phyloP scores from a whole-genome alignment of 495 filamentous ascomycete species.

The Penicillium malachiteum region DNA sequence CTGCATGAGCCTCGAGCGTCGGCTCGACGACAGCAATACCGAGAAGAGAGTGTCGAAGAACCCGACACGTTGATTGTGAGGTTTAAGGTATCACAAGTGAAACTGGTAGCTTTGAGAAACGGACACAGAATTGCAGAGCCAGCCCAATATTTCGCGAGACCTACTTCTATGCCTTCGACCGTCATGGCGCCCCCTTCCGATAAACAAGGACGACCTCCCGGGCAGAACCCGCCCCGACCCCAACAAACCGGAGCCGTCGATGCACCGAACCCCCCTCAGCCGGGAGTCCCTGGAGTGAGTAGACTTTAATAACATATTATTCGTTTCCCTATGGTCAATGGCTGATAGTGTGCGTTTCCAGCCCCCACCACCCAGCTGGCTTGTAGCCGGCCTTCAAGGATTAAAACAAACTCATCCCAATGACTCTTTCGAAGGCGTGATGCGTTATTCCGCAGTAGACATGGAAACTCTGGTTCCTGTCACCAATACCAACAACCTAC shows the following conservation, averaged over 20 bases:
- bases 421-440: slow-evolving; percentile 79
- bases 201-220: slow-evolving; percentile 33
- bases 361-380: slow-evolving; percentile 82
- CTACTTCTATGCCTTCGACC: slow-evolving; percentile 33
- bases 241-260: slow-evolving; percentile 64
- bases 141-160: slow-evolving; percentile 1
- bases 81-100: slow-evolving; percentile 65
- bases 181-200: slow-evolving; percentile 62
- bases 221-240: slow-evolving; percentile 31
- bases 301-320: slow-evolving; percentile 16
- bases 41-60: slow-evolving; percentile 73
- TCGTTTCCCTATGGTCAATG: slow-evolving; percentile 9
- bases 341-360: slow-evolving; percentile 37
- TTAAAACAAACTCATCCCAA: slow-evolving; percentile 66
- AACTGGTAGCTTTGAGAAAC: slow-evolving; percentile 22
- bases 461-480: slow-evolving; percentile 58
- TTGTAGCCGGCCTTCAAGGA: slow-evolving; percentile 59
- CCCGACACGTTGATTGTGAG: slow-evolving; percentile 64
- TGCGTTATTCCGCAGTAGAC: slow-evolving; percentile 82
- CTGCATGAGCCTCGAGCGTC: slow-evolving; percentile 69
- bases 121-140: slow-evolving; percentile 23
- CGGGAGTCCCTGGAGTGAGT: slow-evolving; percentile 60
- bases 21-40: slow-evolving; percentile 57
- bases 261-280: slow-evolving; percentile 55
- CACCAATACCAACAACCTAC: slow-evolving; percentile 45